Percentiles rank a stretch among this genome's conserved stretches.
Evolutionary conservation across 2,329 filamentous ascomycete genomes (phyloP).

Genomic region (Bipolaris victoriae): DNA sequence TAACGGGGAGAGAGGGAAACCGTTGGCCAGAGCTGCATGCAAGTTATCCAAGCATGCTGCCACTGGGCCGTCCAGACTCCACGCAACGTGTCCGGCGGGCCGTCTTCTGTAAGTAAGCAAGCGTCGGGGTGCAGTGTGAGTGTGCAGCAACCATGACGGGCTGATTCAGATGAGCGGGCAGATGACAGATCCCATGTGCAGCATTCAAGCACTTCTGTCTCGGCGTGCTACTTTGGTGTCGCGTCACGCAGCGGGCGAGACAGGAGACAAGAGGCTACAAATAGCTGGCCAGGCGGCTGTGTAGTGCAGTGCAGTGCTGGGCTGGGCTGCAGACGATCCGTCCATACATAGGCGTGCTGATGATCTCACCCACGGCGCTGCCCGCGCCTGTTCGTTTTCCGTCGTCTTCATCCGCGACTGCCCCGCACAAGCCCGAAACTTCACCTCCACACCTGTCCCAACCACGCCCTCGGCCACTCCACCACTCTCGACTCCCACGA

Average conservation of each 20-base stretch:
- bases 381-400: slow-evolving; percentile 16
- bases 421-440: slow-evolving; percentile 22
- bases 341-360: slow-evolving; percentile 14
- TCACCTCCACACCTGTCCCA: slow-evolving; percentile 16
- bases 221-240: slow-evolving; percentile 17
- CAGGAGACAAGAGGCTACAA: slow-evolving; percentile 12
- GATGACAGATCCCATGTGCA: slow-evolving; percentile 12
- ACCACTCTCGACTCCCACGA: slow-evolving; percentile 1
- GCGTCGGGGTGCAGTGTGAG: not conserved
- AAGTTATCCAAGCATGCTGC: not conserved
- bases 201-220: not conserved
- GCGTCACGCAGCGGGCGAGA: slow-evolving; percentile 21
- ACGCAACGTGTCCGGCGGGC: slow-evolving; percentile 19
- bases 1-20: not conserved
- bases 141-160: slow-evolving; percentile 1
- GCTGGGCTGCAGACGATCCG: not conserved
- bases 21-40: slow-evolving; percentile 14
- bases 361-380: slow-evolving; percentile 26
- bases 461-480: slow-evolving; percentile 2
- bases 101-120: slow-evolving; percentile 25
- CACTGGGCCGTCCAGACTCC: not conserved
- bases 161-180: slow-evolving; percentile 18
- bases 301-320: not conserved
- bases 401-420: slow-evolving; percentile 21
- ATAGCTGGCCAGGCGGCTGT: slow-evolving; percentile 16